Conservation (phyloP, 306 rosid genomes). For the Coriaria nepalensis region DNA sequence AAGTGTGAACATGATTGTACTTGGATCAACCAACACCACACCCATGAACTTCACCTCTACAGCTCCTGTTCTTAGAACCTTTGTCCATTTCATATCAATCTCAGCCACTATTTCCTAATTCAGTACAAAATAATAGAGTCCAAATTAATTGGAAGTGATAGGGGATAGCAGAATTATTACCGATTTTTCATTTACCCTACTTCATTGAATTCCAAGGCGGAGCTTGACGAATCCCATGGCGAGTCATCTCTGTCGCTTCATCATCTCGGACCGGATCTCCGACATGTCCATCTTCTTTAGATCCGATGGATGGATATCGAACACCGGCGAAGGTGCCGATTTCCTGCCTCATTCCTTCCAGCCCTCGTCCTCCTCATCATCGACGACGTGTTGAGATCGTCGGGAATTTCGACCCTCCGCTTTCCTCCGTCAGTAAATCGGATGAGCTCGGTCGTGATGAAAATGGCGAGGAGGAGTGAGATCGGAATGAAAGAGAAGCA, state of each 20-base stretch:
- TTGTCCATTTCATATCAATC: constrained; percentile 76
- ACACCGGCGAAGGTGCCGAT: constrained; percentile 18
- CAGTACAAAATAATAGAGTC: constrained; percentile 1
- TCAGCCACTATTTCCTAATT: constrained; percentile 56
- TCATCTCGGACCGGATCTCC: constrained; percentile 71
- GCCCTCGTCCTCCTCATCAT: constrained; percentile 79
- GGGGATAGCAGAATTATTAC: neutral
- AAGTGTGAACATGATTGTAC: constrained; percentile 88
- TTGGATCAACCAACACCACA: constrained; percentile 59
- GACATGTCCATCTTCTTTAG: constrained; percentile 43
- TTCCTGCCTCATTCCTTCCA: constrained; percentile 91
- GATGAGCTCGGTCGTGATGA: constrained; percentile 14
- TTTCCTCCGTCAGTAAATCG: constrained; percentile 35
- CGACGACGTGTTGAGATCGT: constrained; percentile 77
- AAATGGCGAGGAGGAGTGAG: constrained; percentile 18
- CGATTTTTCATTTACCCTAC: constrained; percentile 28
- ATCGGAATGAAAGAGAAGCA: constrained; percentile 5
- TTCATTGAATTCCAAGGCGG: constrained; percentile 48
- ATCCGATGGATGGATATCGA: constrained; percentile 37
- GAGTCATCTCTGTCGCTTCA: constrained; percentile 56
- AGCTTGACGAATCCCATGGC: constrained; percentile 75
- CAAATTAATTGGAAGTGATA: neutral
- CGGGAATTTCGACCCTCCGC: constrained; percentile 58
- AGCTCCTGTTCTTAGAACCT: constrained; percentile 66
- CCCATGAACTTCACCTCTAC: constrained; percentile 58